Evolutionary conservation across 177 flowering plant genomes (phyloP).

Genomic region (Vitis hybrid): DNA sequence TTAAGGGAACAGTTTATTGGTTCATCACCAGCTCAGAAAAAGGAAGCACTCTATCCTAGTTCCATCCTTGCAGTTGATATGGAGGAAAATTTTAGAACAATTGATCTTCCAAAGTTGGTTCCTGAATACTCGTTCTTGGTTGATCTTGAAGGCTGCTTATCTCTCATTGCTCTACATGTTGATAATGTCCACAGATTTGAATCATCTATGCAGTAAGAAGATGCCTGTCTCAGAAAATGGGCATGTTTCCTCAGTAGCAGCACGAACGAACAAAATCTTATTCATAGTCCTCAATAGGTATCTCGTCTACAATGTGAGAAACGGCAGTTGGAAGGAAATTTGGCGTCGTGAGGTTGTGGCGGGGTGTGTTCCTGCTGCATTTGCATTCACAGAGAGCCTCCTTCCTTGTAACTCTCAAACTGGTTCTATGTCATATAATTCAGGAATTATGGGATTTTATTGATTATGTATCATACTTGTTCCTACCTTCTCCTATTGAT

Average conservation of each 20-base stretch:
- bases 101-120: slow-evolving; percentile 1
- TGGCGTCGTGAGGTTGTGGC: not conserved
- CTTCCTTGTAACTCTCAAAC: not conserved
- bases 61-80: slow-evolving; percentile 12
- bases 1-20: slow-evolving; percentile 5
- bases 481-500: not conserved
- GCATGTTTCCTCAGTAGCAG: not conserved
- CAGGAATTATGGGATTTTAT: not conserved
- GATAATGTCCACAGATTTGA: not conserved
- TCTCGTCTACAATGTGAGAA: not conserved
- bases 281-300: not conserved
- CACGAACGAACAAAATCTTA: not conserved
- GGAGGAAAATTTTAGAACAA: slow-evolving; percentile 11
- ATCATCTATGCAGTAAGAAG: not conserved
- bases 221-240: not conserved
- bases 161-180: not conserved
- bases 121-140: slow-evolving; percentile 5
- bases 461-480: not conserved
- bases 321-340: not conserved
- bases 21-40: slow-evolving; percentile 1
- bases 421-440: not conserved
- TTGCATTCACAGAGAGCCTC: not conserved
- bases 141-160: slow-evolving; percentile 4
- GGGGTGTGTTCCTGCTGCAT: not conserved
- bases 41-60: not conserved